These are phyloP conservation scores for Calonectria pseudoturangicola DNA, from an alignment of 2,329 filamentous ascomycete genomes.

Conservation along the genomic window DNA sequence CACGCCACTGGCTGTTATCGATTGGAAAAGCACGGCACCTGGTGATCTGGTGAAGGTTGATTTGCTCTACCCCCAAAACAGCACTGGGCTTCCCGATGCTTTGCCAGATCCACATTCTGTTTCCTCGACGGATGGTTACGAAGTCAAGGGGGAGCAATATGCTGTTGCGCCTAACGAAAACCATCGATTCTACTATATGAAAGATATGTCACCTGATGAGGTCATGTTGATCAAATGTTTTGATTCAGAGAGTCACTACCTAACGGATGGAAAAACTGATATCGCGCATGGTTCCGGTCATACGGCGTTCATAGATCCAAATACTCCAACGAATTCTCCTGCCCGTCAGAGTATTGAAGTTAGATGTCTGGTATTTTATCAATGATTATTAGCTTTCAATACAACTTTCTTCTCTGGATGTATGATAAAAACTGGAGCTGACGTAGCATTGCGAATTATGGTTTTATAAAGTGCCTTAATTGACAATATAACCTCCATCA, in stretches of 20 bases:
- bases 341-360: too few relatives aligned
- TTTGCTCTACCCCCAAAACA: not conserved
- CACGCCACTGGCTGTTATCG: not conserved
- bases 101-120: not conserved
- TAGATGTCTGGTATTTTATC: too few relatives aligned
- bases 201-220: not conserved
- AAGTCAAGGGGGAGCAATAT: slow-evolving; percentile 2
- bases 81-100: not conserved
- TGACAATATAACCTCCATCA: too few relatives aligned
- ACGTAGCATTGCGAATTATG: too few relatives aligned
- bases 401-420: too few relatives aligned
- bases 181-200: not conserved
- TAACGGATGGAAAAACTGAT: not conserved
- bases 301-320: not conserved
- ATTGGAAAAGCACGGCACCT: not conserved
- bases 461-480: too few relatives aligned
- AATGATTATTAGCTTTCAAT: too few relatives aligned
- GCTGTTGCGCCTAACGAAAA: not conserved
- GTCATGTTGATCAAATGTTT: not conserved
- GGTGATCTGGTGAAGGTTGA: not conserved
- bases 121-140: not conserved
- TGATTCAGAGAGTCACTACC: not conserved
- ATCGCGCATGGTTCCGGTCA: not conserved
- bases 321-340: not conserved
- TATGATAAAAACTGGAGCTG: too few relatives aligned